Evolutionary conservation across 768 basidiomycete species (phyloP).

Genomic region (Termitomyces sp.): DNA sequence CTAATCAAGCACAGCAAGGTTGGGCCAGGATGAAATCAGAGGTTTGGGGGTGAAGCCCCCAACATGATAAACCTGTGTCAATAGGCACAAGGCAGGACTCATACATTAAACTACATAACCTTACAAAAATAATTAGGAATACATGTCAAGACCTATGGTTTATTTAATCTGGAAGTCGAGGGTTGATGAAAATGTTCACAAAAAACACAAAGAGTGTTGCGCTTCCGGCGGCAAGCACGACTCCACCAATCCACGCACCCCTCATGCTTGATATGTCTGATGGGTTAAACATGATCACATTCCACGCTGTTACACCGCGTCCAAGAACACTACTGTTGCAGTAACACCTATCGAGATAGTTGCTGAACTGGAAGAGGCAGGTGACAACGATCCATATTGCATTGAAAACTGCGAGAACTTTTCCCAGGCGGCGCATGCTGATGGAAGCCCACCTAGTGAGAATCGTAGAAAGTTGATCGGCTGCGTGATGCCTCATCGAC

Average conservation of each 20-base stretch:
- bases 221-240: constrained; percentile 19
- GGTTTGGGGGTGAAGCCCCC: too few species aligned
- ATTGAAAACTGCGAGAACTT: constrained; percentile 23
- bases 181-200: constrained; percentile 23
- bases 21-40: too few species aligned
- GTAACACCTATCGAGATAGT: constrained; percentile 27
- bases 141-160: neutral
- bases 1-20: too few species aligned
- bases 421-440: constrained; percentile 22
- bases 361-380: constrained; percentile 27
- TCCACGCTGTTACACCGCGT: constrained; percentile 19
- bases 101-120: too few species aligned
- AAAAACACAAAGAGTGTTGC: constrained; percentile 20
- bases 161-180: constrained; percentile 5
- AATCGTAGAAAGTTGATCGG: neutral
- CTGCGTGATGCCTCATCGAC: neutral
- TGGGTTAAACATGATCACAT: constrained; percentile 17
- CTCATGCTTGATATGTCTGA: constrained; percentile 21
- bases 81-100: too few species aligned
- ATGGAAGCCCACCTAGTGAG: constrained; percentile 18
- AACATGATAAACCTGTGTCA: too few species aligned
- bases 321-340: constrained; percentile 29
- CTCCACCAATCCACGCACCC: constrained; percentile 31
- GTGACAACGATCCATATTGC: constrained; percentile 23
- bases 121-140: too few species aligned